These are phyloP conservation scores for Haplosporangium sp. DNA, from an alignment of 371 early-diverging fungal species.

Conservation along the genomic window DNA sequence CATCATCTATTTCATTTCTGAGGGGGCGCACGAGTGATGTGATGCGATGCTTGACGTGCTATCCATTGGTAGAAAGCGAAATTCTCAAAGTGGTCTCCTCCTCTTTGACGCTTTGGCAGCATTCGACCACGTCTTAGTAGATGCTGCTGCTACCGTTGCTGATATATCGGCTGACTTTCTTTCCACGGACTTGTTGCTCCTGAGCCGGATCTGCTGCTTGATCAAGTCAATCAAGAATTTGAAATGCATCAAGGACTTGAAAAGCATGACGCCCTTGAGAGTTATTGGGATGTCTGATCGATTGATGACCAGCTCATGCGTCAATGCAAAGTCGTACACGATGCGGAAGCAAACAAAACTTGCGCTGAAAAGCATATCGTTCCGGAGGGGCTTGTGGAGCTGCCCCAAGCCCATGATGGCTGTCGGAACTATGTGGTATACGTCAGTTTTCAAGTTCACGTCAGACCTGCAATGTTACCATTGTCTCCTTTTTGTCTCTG, in stretches of 20 bases:
- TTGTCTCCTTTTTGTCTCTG: not conserved
- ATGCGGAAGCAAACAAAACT: conserved; percentile 16
- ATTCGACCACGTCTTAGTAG: too few relatives aligned
- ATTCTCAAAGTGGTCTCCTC: too few relatives aligned
- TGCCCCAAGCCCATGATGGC: conserved; percentile 22
- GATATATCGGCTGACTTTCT: too few relatives aligned
- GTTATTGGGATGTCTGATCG: not conserved
- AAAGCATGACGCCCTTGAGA: conserved; percentile 5
- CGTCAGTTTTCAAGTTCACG: not conserved
- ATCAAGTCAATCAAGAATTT: conserved; percentile 33
- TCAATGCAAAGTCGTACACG: conserved; percentile 15
- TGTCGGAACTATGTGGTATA: conserved; percentile 32
- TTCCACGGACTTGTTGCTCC: too few relatives aligned
- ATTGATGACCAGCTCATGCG: conserved; percentile 24
- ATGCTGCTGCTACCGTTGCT: too few relatives aligned
- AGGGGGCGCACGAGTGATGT: too few relatives aligned
- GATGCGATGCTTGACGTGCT: too few relatives aligned
- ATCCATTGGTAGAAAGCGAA: too few relatives aligned
- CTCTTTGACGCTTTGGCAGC: too few relatives aligned
- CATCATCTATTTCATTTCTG: too few relatives aligned
- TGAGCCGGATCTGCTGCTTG: conserved; percentile 33
- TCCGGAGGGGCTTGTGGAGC: conserved; percentile 17
- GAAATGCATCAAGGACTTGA: conserved; percentile 25
- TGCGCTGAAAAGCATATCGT: conserved; percentile 18
- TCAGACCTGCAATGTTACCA: not conserved